Base-by-base conservation (phyloP, 495 filamentous ascomycete species). In the Lepidopterella palustris region DNA sequence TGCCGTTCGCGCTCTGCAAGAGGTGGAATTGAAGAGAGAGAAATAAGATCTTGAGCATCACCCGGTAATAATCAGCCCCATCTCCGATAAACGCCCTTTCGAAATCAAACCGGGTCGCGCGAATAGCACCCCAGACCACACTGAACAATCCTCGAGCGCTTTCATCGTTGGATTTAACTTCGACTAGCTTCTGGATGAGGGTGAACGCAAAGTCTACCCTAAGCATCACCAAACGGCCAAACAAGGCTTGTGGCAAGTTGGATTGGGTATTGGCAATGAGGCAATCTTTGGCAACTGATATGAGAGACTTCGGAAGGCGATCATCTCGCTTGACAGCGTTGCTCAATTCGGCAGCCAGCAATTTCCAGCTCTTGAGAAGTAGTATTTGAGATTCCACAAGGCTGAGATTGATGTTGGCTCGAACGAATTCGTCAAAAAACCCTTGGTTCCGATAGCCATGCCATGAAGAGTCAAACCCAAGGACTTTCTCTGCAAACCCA, bases 331-430 rank as follows among this genome's bases (percentile, higher is more conserved):
- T 76, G 31, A 93, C 77, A 58, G 84, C 84, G 15, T 80, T 78
- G 65, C 85, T 89, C 45, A 97, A 81, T 72, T 97, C 92, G 48
- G 92, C 78, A 10, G 90, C 84, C 11, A 99, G 82, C 50, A 87
- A 84, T 70, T 90, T 92, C 93, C 93, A 99, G 59, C 89, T 86
- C 60, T 87, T 80, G 53, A 96, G 84, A 31, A 99, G 82, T 56
- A 91, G 86, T 61, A 93, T 82, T 76, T 97, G 90, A 32, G 92
- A 86, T 68, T 97, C 90, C 45, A 97, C 89, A 15, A 96, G 75
- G 20, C 90, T 93, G 57, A 98, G 68, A 69, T 97, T 97, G 64
- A 88, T 68, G 71, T 98, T 97, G 32, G 92, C 93, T 62, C 80
- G 82, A 67, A 83, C 82, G 70, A 97, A 83, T 68, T 97, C 95